Evolutionary conservation across 1,284 basidiomycete genomes (phyloP).

Genomic region (Sanghuangporus sanghuang): DNA sequence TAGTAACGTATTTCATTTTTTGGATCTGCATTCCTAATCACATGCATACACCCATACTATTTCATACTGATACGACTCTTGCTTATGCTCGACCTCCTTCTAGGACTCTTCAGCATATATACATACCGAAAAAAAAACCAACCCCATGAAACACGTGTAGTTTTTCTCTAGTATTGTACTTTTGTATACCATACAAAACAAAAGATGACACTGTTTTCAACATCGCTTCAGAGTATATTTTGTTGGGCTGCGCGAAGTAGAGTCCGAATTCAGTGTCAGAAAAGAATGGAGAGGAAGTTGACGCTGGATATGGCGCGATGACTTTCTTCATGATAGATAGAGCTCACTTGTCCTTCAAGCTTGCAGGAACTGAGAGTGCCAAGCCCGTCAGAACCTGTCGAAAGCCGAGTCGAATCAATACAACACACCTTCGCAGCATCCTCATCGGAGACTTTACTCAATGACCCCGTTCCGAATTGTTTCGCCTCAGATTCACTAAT

Average conservation of each 20-base stretch:
- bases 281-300: too few relatives aligned
- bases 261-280: too few relatives aligned
- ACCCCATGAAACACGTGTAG: neutral
- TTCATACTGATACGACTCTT: neutral
- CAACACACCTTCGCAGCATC: constrained; percentile 40
- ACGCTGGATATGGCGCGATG: too few relatives aligned
- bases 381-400: neutral
- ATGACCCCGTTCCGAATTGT: constrained; percentile 44
- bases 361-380: neutral
- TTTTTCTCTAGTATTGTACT: neutral
- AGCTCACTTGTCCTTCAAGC: neutral
- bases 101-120: neutral
- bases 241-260: too few relatives aligned
- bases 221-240: neutral
- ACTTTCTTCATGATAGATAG: too few relatives aligned
- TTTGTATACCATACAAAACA: neutral
- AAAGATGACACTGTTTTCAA: neutral
- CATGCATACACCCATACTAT: neutral
- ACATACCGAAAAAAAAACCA: too few relatives aligned
- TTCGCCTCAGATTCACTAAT: constrained; percentile 61
- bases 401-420: neutral
- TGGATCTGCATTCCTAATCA: neutral
- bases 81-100: neutral
- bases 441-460: constrained; percentile 42
- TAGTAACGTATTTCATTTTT: neutral